Evolutionary conservation across 164 flowering plant species (phyloP).

Genomic region (Magnolia kwangsiensis): DNA sequence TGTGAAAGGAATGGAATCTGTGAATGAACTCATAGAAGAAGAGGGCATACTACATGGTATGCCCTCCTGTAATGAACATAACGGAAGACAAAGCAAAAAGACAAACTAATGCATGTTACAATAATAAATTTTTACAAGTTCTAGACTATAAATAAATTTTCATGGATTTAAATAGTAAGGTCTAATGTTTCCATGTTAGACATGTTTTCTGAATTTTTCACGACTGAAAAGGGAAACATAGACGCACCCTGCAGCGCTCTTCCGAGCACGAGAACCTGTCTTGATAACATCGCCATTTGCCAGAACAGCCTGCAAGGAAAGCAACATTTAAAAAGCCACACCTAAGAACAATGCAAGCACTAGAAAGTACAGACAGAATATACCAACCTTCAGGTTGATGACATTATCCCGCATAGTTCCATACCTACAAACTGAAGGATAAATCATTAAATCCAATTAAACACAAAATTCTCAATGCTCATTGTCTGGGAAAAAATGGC

Average conservation of each 20-base stretch:
- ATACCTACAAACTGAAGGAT: slow-evolving; percentile 76
- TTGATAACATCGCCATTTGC: slow-evolving; percentile 88
- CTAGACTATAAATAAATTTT: neutral
- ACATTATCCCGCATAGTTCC: slow-evolving; percentile 99
- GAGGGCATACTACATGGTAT: neutral
- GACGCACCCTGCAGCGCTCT: slow-evolving; percentile 97
- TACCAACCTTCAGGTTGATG: slow-evolving; percentile 83
- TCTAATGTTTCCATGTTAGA: neutral
- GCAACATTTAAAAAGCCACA: neutral
- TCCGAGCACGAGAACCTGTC: slow-evolving; percentile 95
- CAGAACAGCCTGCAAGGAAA: slow-evolving; percentile 62
- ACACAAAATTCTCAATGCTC: neutral
- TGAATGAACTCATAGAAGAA: neutral
- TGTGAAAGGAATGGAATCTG: neutral
- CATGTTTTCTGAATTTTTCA: neutral
- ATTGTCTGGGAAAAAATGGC: neutral
- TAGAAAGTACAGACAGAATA: neutral
- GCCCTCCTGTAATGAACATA: neutral
- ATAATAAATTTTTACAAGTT: too few species aligned
- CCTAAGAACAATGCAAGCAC: neutral
- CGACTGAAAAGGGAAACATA: neutral
- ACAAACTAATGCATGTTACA: neutral
- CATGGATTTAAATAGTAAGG: neutral
- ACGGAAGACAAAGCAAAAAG: neutral
- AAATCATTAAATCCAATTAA: slow-evolving; percentile 27